A percentile compares a stretch with the other conserved stretches of the same genome.
phyloP scores from a whole-genome alignment of 768 basidiomycete genomes.

The Mycena epipterygia region DNA sequence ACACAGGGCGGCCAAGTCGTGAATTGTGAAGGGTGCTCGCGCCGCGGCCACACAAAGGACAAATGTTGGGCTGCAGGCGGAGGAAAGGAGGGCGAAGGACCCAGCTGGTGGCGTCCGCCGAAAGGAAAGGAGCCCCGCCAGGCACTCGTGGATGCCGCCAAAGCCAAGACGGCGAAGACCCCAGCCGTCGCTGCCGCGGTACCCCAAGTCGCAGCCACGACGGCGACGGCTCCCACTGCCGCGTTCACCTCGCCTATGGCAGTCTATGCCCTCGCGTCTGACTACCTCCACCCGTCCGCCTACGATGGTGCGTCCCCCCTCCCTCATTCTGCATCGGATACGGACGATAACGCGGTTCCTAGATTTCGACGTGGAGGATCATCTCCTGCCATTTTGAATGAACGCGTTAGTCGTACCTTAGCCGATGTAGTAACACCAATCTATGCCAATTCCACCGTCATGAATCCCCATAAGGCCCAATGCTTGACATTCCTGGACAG shows the following conservation, averaged over 20 bases:
- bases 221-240: neutral
- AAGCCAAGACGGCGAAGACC: neutral
- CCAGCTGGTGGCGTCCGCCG: neutral
- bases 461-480: neutral
- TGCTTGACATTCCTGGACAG: conserved; percentile 14
- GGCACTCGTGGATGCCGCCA: neutral
- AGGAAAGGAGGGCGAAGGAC: conserved; percentile 45
- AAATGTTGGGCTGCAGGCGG: conserved; percentile 45
- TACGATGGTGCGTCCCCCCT: conserved; percentile 4
- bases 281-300: neutral
- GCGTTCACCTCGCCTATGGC: neutral
- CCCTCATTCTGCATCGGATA: neutral
- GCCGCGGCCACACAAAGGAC: conserved; percentile 29
- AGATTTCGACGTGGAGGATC: conserved; percentile 11
- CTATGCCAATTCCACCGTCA: neutral
- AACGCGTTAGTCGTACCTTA: neutral
- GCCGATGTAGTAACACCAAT: neutral
- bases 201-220: neutral
- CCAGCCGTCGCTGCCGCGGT: neutral
- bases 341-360: neutral
- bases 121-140: neutral
- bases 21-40: conserved; percentile 38
- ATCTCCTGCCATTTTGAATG: conserved; percentile 18
- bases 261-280: neutral
- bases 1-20: too few relatives aligned